phyloP scores from a whole-genome alignment of 2,329 filamentous ascomycete species.

The Diaporthe australafricana region DNA sequence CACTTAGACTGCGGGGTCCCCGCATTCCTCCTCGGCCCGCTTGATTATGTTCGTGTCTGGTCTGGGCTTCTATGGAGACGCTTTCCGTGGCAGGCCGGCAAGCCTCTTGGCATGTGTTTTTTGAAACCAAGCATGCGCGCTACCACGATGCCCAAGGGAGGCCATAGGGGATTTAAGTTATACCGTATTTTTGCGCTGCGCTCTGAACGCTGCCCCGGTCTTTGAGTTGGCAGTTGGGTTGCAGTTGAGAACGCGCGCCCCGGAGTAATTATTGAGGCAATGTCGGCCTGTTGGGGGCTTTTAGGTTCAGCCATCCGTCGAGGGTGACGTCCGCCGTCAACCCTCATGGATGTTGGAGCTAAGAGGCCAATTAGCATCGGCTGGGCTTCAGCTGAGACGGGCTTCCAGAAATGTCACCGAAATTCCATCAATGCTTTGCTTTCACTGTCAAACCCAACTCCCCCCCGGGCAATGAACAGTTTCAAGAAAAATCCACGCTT shows the following conservation, averaged over 20 bases:
- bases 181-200: not conserved
- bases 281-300: not conserved
- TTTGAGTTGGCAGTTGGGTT: not conserved
- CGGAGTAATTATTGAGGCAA: conserved; percentile 15
- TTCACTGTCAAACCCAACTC: conserved; percentile 5
- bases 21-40: conserved; percentile 20
- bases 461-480: conserved; percentile 3
- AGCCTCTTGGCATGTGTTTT: conserved; percentile 7
- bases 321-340: conserved; percentile 11
- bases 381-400: conserved; percentile 12
- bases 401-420: conserved; percentile 20
- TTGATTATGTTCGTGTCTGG: not conserved
- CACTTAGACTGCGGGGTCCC: conserved; percentile 24
- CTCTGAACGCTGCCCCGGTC: not conserved
- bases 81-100: not conserved
- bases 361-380: not conserved
- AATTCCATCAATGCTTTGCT: not conserved
- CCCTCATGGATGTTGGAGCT: conserved; percentile 1
- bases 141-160: not conserved
- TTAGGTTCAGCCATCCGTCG: conserved; percentile 22
- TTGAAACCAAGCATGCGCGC: not conserved
- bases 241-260: conserved; percentile 17
- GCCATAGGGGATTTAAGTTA: conserved; percentile 13
- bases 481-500: conserved; percentile 1
- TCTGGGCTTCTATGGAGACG: conserved; percentile 16